Percentiles rank a stretch among this genome's conserved stretches.
phyloP scores from a whole-genome alignment of 805 yeast species.

The Yamadazyma ubonensis region DNA sequence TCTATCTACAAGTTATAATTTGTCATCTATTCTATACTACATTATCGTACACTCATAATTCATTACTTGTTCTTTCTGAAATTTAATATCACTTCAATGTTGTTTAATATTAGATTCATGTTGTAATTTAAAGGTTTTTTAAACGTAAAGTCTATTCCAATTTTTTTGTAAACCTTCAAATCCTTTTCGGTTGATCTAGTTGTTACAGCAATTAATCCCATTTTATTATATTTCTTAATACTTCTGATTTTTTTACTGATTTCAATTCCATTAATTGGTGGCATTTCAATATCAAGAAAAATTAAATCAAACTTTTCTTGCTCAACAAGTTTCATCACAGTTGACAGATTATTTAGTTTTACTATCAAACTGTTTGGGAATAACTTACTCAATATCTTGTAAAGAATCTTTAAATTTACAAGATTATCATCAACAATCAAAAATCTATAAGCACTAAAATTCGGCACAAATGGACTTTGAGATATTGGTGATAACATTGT shows the following conservation, averaged over 20 bases:
- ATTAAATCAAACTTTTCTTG: conserved; percentile 27
- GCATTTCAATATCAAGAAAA: conserved; percentile 48
- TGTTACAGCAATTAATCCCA: conserved; percentile 43
- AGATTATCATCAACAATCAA: conserved; percentile 43
- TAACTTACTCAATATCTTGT: conserved; percentile 29
- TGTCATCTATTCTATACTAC: conserved; percentile 9
- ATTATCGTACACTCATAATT: conserved; percentile 9
- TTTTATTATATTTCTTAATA: conserved; percentile 16
- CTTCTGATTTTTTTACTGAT: conserved; percentile 25
- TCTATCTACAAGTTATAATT: too few species aligned
- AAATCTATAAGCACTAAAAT: conserved; percentile 19
- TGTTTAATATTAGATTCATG: conserved; percentile 14
- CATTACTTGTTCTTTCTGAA: conserved; percentile 15
- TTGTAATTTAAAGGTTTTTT: conserved; percentile 37
- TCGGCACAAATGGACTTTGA: conserved; percentile 19
- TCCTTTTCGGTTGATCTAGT: conserved; percentile 30
- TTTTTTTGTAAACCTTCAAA: conserved; percentile 26
- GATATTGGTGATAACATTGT: conserved; percentile 15
- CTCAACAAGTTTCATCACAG: conserved; percentile 22
- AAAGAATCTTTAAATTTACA: conserved; percentile 39
- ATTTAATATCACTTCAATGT: conserved; percentile 17
- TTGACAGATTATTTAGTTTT: conserved; percentile 29
- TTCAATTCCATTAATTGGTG: conserved; percentile 39
- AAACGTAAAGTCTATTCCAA: conserved; percentile 43
- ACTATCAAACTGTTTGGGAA: conserved; percentile 33